Conservation (phyloP, 805 yeast species). For the Zygosaccharomyces kombuchaensis region DNA sequence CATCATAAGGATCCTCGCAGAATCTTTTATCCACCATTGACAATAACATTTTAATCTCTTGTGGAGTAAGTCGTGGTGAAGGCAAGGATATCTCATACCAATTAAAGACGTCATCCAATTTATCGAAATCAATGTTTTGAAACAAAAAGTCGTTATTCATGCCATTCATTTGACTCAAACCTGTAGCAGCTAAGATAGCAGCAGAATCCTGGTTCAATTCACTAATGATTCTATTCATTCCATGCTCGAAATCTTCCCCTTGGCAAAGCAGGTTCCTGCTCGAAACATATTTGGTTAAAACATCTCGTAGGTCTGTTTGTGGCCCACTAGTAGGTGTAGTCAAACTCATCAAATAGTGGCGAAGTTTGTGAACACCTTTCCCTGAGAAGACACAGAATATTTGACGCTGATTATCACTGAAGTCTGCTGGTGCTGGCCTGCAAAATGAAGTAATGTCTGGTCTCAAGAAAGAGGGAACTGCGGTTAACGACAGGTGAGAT, state of each 20-base stretch:
- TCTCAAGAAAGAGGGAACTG: conserved; percentile 83
- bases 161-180: conserved; percentile 31
- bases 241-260: conserved; percentile 29
- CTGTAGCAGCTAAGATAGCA: conserved; percentile 35
- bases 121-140: conserved; percentile 32
- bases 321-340: conserved; percentile 35
- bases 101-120: conserved; percentile 28
- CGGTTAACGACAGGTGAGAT: conserved; percentile 89
- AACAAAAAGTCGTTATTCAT: conserved; percentile 29
- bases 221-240: conserved; percentile 26
- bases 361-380: conserved; percentile 71
- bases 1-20: conserved; percentile 33
- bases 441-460: conserved; percentile 82
- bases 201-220: conserved; percentile 34
- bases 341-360: conserved; percentile 57
- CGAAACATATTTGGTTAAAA: conserved; percentile 29
- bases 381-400: conserved; percentile 94
- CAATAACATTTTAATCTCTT: conserved; percentile 22
- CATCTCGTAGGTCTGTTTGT: conserved; percentile 32
- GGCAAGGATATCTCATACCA: conserved; percentile 17
- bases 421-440: conserved; percentile 89
- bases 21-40: conserved; percentile 27
- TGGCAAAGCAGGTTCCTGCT: conserved; percentile 25
- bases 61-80: conserved; percentile 14
- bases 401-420: conserved; percentile 77